Conservation (phyloP, 768 basidiomycete genomes). For the Leccinellum luteum region DNA sequence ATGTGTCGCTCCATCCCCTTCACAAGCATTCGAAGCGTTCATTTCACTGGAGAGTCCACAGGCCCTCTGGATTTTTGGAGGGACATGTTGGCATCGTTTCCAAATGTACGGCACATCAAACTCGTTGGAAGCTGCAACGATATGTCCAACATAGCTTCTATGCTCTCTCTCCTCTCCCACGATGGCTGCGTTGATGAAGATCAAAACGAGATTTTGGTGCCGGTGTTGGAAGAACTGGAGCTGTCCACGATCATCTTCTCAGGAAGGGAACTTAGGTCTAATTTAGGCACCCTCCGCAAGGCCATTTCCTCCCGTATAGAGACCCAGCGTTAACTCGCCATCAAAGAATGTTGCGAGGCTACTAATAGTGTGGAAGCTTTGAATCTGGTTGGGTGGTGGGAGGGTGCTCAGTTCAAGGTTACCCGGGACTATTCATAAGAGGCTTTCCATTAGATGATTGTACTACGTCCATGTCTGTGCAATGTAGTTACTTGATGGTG, state of each 20-base stretch:
- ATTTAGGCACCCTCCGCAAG: background rate
- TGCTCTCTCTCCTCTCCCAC: background rate
- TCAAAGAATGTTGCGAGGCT: background rate
- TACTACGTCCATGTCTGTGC: background rate
- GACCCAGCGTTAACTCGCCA: background rate
- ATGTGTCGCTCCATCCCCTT: background rate
- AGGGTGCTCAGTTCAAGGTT: background rate
- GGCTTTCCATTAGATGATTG: background rate
- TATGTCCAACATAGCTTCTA: background rate
- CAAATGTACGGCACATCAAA: constrained; percentile 1
- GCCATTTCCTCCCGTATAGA: background rate
- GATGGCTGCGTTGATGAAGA: background rate
- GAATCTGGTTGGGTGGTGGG: background rate
- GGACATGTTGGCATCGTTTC: background rate
- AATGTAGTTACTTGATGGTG: too few relatives aligned
- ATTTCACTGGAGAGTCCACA: background rate
- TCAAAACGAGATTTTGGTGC: background rate
- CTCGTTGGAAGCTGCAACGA: background rate
- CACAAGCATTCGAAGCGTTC: background rate
- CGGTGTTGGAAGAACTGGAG: background rate
- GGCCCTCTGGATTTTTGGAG: too few relatives aligned
- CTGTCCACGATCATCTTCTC: background rate
- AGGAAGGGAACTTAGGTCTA: background rate
- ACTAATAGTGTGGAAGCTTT: background rate
- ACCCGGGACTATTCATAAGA: background rate